Base-by-base conservation (phyloP, 768 basidiomycete genomes). In the Podaxis mareebaensis region DNA sequence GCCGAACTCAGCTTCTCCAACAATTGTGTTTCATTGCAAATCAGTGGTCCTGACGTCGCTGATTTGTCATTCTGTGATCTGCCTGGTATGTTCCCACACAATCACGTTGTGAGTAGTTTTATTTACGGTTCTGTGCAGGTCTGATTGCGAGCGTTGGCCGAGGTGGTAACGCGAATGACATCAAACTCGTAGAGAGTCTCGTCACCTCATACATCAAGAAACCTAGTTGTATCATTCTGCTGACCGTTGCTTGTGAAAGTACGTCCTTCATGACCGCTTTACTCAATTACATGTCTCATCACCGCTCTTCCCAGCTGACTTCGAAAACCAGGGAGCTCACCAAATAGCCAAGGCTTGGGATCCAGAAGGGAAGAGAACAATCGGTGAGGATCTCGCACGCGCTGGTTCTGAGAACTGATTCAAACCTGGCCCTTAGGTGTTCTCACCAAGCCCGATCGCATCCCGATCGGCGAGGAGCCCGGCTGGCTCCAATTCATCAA, bases 401-500 rank as follows among this genome's bases (percentile, higher is more conserved):
- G 5, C 28, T 33, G 33, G 33, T 33, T 33, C 26, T 8, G 26
- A 38, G 15, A 28, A n/a, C 28, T 13, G 28, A 33, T 6, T 54
- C 30, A 44, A 53, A 40, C 11, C 20, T 15, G 20, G 12, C 33
- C 12, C 33, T 44, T 17, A 90, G 90, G 89, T 57, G 88, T 91
- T n/a, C 78, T 91, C n/a, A 93, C 90, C 0, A 92, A 93, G 66
- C 88, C 89, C 0, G 90, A 90, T 65, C 83, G 87, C 10, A 89
- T 87, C 60, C 83, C 83, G 0, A 53, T 69, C 2, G 86, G 84
- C 0, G 84, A 87, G 28, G 85, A 86, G 60, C 72, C 72, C 0
- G 72, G 67, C 0, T 92, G 90, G 91, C 64, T 90, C 2, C 72
- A 73, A 0, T 81, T 85, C 64, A 83, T 90, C 44, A 74, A 80